phyloP scores from a whole-genome alignment of 148 eudicot species.

The Amaranthus palmeri region DNA sequence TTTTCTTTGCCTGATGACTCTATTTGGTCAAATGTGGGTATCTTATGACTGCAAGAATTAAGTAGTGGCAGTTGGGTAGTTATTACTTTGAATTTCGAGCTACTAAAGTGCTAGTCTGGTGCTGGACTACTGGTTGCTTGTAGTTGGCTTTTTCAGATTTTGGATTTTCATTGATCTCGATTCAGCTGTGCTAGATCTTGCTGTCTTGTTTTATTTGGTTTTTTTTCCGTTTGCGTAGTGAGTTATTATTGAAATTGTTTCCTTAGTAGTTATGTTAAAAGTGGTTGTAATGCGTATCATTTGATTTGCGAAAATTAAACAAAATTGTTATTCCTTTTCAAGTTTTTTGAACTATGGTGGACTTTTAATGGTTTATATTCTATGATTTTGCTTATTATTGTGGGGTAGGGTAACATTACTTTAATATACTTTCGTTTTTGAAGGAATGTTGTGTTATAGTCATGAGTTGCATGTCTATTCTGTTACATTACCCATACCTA shows the following conservation, averaged over 20 bases:
- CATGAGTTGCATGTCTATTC: not conserved
- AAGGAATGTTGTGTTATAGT: not conserved
- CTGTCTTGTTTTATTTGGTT: not conserved
- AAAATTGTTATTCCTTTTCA: not conserved
- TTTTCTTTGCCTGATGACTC: slow-evolving; percentile 16
- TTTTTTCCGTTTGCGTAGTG: not conserved
- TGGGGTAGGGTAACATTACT: not conserved
- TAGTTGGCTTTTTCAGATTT: slow-evolving; percentile 6
- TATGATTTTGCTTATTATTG: not conserved
- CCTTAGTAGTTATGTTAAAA: not conserved
- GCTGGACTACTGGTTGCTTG: not conserved
- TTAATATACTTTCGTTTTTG: not conserved
- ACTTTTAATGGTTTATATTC: not conserved
- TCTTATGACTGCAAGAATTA: slow-evolving; percentile 12
- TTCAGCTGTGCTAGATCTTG: not conserved
- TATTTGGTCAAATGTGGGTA: slow-evolving; percentile 20
- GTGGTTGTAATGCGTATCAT: not conserved
- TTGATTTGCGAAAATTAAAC: not conserved
- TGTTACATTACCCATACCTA: too few species aligned
- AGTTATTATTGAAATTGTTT: not conserved
- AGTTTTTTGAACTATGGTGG: not conserved
- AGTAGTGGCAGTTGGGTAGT: slow-evolving; percentile 13
- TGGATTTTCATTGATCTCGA: not conserved
- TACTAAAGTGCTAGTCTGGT: not conserved
- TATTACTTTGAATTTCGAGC: slow-evolving; percentile 15